Percentiles rank a stretch among this genome's conserved stretches.
phyloP scores from a whole-genome alignment of 495 filamentous ascomycete species.

The Letharia lupina region DNA sequence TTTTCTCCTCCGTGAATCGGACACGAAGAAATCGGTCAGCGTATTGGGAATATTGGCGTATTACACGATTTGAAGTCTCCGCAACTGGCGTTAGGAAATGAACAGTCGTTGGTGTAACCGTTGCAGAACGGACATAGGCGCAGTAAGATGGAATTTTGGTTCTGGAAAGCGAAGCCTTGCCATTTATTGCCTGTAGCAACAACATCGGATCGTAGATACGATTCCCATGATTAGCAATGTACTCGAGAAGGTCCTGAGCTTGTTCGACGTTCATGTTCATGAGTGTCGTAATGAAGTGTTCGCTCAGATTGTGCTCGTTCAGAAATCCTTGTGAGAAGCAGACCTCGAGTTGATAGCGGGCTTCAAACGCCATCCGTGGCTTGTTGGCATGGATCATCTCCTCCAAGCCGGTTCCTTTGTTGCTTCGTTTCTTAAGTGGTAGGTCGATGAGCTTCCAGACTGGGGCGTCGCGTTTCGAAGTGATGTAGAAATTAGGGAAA shows the following conservation, averaged over 20 bases:
- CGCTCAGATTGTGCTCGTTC: slow-evolving; percentile 64
- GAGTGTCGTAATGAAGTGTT: slow-evolving; percentile 56
- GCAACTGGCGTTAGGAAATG: slow-evolving; percentile 67
- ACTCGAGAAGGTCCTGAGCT: slow-evolving; percentile 53
- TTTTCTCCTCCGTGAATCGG: slow-evolving; percentile 79
- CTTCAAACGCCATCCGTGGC: slow-evolving; percentile 52
- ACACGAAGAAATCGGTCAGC: slow-evolving; percentile 85
- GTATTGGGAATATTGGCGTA: slow-evolving; percentile 58
- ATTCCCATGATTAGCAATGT: slow-evolving; percentile 49
- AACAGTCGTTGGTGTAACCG: slow-evolving; percentile 74
- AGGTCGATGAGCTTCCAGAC: slow-evolving; percentile 55
- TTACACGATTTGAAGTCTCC: slow-evolving; percentile 81
- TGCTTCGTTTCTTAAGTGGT: slow-evolving; percentile 7
- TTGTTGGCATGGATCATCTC: slow-evolving; percentile 32
- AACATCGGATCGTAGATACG: slow-evolving; percentile 63
- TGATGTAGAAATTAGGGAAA: slow-evolving; percentile 29
- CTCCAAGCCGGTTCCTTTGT: slow-evolving; percentile 16
- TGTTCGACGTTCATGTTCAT: slow-evolving; percentile 37
- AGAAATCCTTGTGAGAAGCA: slow-evolving; percentile 75
- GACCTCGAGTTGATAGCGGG: slow-evolving; percentile 87
- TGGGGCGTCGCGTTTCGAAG: slow-evolving; percentile 22
- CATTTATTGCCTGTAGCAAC: slow-evolving; percentile 51
- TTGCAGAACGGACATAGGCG: slow-evolving; percentile 63
- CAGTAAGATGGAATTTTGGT: slow-evolving; percentile 61
- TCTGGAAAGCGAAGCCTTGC: slow-evolving; percentile 38